These are phyloP conservation scores for Sesbania bispinosa DNA, from an alignment of 306 rosid species.

Conservation along the genomic window DNA sequence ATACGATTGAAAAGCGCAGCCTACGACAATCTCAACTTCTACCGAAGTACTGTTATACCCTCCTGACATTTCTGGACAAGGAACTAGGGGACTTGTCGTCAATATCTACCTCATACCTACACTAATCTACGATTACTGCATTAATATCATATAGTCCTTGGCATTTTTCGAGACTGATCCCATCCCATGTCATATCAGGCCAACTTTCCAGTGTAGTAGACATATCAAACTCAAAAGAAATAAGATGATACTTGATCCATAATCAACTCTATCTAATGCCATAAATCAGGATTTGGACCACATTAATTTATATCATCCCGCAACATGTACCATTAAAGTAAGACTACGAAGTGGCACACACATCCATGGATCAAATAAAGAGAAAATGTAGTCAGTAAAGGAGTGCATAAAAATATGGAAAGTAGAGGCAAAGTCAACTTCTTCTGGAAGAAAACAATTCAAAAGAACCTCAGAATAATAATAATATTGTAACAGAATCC, in stretches of 20 bases:
- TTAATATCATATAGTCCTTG: not conserved
- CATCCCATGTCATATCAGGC: not conserved
- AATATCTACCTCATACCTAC: conserved; percentile 8
- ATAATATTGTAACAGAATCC: not conserved
- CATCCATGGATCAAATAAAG: not conserved
- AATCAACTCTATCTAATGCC: conserved; percentile 7
- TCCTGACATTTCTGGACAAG: not conserved
- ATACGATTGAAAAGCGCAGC: not conserved
- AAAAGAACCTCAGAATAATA: conserved; percentile 43
- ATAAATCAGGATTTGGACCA: not conserved
- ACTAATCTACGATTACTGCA: conserved; percentile 7
- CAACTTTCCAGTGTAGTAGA: not conserved
- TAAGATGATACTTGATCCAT: not conserved
- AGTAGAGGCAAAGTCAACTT: conserved; percentile 66
- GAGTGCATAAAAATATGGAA: conserved; percentile 29
- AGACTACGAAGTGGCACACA: not conserved
- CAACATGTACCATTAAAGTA: not conserved
- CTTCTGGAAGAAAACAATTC: conserved; percentile 69
- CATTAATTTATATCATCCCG: not conserved
- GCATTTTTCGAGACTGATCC: conserved; percentile 4
- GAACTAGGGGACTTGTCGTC: not conserved
- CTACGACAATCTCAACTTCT: conserved; percentile 6
- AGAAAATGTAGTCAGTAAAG: not conserved
- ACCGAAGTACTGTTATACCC: not conserved
- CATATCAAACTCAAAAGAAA: conserved; percentile 16